These are phyloP conservation scores for Beverwykella pulmonaria DNA, from an alignment of 495 filamentous ascomycete species.

Conservation along the genomic window DNA sequence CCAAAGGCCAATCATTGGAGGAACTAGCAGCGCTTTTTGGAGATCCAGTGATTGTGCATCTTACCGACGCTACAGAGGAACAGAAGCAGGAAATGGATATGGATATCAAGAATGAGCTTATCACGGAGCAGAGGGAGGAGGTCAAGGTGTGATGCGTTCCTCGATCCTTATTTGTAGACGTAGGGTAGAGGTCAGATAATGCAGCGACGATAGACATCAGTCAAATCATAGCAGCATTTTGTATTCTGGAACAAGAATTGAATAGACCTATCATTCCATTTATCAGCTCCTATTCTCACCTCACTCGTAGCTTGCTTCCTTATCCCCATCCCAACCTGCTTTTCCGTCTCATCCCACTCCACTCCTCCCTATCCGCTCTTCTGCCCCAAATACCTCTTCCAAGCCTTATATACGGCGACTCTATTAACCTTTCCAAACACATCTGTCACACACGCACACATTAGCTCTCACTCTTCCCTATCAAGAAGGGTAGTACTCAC, in stretches of 20 bases:
- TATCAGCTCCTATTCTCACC: no score
- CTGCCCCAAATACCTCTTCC: conserved; percentile 19
- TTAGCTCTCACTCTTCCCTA: not conserved
- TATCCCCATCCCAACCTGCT: no score
- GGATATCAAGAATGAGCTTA: conserved; percentile 32
- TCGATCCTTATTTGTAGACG: no score
- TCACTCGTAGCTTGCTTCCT: no score
- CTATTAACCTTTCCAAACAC: conserved; percentile 27
- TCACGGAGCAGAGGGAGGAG: conserved; percentile 18
- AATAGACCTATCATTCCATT: no score
- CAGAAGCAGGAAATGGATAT: conserved; percentile 28
- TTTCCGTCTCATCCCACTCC: no score
- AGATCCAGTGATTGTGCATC: conserved; percentile 36
- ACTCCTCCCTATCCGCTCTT: not conserved
- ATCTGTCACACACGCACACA: not conserved
- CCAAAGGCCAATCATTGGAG: conserved; percentile 35
- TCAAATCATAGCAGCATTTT: no score
- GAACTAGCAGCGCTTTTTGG: conserved; percentile 39
- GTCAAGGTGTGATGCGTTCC: not conserved
- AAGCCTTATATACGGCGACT: conserved; percentile 18
- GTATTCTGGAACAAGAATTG: no score
- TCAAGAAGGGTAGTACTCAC: conserved; percentile 16
- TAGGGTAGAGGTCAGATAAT: no score
- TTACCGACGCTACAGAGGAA: conserved; percentile 32
- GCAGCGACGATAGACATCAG: no score